These are phyloP conservation scores for Nicotiana benthamiana DNA, from an alignment of 257 asterid genomes.

Conservation along the genomic window DNA sequence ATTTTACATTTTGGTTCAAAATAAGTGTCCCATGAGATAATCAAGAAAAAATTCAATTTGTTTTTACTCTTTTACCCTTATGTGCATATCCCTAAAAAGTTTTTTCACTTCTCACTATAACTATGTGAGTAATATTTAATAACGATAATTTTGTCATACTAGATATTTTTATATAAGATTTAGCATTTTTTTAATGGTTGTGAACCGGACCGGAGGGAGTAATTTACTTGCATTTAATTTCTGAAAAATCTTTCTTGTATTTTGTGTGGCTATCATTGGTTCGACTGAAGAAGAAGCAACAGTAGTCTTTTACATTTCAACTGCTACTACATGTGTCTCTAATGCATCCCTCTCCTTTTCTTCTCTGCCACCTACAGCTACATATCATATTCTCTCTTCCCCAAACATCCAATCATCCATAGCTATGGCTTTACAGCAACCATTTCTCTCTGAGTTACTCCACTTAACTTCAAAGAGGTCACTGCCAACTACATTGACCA, in stretches of 20 bases:
- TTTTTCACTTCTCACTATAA: too few species aligned
- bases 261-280: conserved; percentile 11
- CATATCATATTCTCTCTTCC: not conserved
- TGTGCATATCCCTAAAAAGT: too few species aligned
- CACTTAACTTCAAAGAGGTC: not conserved
- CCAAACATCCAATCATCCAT: not conserved
- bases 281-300: conserved; percentile 9
- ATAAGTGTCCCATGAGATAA: too few species aligned
- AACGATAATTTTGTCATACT: too few species aligned
- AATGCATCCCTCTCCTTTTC: not conserved
- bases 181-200: too few species aligned
- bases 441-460: conserved; percentile 11
- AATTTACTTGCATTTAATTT: not conserved
- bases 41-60: too few species aligned
- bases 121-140: too few species aligned
- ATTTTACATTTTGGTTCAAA: too few species aligned
- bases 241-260: not conserved
- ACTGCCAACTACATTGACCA: not conserved
- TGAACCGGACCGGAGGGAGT: too few species aligned
- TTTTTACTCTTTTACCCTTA: too few species aligned
- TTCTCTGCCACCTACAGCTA: not conserved
- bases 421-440: conserved; percentile 21
- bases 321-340: not conserved
- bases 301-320: not conserved
- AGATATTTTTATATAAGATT: too few species aligned